Evolutionary conservation across 2,329 filamentous ascomycete genomes (phyloP), one percentile per base, ranked within the genome.

Genomic region (Botryotinia calthae): DNA sequence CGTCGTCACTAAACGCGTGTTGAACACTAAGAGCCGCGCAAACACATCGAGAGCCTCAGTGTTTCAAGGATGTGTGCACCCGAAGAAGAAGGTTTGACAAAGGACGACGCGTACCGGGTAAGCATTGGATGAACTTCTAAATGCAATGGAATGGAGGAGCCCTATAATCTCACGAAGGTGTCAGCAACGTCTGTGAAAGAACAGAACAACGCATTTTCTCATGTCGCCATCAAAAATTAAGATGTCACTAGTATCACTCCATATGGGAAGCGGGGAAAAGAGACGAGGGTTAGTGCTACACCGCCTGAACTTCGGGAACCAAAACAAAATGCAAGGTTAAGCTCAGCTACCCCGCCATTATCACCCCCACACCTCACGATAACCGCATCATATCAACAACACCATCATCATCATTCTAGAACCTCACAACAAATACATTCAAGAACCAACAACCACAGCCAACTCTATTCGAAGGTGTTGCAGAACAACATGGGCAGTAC

Each of bases 401-500:
- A 28, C 31, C 20, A 31, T 22, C 64, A 66, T 51, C 46, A 67
- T 22, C 25, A 18, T 9, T 56, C 14, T 18, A 56, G 14, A 56
- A 56, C 18, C 16, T n/a, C 48, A 42, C 8, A 68, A 31, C 34
- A 68, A 42, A 22, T 10, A 42, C 6, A 56, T 25, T 7, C 10
- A 40, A 68, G n/a, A 70, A 28, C 14, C 31, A 7, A 9, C 18
- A 2, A 31, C 12, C 40, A 22, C 18, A n/a, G 28, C 25, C 16
- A 20, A 12, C 25, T 12, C 18, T n/a, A 6, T 22, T 4, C 5
- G 16, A 59, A 69, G 7, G 16, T 9, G 14, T 40, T 22, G 1
- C 12, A 71, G 14, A 10, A 59, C 67, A 76, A 59, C 28, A 83
- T 82, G 82, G 65, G 34, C 8, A 78, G 79, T 2, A 82, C 78